Evolutionary conservation across 2,329 filamentous ascomycete genomes (phyloP).

Genomic region (Graphilbum sp.): DNA sequence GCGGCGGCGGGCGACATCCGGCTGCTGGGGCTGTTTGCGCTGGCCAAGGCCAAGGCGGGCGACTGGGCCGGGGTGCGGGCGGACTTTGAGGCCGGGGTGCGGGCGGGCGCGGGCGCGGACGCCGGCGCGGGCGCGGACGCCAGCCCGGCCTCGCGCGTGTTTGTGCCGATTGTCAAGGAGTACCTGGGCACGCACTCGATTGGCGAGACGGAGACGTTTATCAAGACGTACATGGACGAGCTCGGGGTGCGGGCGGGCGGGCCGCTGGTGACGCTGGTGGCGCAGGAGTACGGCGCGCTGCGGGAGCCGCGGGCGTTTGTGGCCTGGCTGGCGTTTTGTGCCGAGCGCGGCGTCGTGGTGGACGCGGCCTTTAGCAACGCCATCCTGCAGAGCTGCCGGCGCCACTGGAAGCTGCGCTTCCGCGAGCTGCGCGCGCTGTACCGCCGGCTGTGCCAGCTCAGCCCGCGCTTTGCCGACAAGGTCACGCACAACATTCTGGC

Average conservation of each 20-base stretch:
- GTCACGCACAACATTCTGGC: slow-evolving; percentile 23
- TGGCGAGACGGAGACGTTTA: slow-evolving; percentile 22
- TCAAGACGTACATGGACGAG: slow-evolving; percentile 27
- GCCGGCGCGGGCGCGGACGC: no score
- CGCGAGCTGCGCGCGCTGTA: slow-evolving; percentile 18
- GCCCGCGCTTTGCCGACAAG: slow-evolving; percentile 17
- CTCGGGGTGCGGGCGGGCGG: slow-evolving; percentile 19
- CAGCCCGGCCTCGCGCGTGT: slow-evolving; percentile 15
- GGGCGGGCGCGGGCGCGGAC: not conserved
- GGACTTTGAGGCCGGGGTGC: slow-evolving; percentile 13
- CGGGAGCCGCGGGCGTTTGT: slow-evolving; percentile 22
- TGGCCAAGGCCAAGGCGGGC: slow-evolving; percentile 19
- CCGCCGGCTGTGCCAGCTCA: slow-evolving; percentile 16
- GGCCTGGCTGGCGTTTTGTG: slow-evolving; percentile 24
- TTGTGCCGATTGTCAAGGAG: slow-evolving; percentile 22
- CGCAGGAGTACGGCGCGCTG: slow-evolving; percentile 23
- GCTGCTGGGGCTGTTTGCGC: slow-evolving; percentile 20
- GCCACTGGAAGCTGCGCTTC: slow-evolving; percentile 21
- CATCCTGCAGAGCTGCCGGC: slow-evolving; percentile 21
- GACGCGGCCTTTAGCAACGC: slow-evolving; percentile 22
- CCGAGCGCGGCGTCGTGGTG: slow-evolving; percentile 17
- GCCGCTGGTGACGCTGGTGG: slow-evolving; percentile 24
- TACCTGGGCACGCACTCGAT: slow-evolving; percentile 22
- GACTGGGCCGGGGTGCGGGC: slow-evolving; percentile 24
- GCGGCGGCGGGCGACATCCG: slow-evolving; percentile 15